Conservation (phyloP, 768 basidiomycete genomes). For the Chlorophyllum brunneum region DNA sequence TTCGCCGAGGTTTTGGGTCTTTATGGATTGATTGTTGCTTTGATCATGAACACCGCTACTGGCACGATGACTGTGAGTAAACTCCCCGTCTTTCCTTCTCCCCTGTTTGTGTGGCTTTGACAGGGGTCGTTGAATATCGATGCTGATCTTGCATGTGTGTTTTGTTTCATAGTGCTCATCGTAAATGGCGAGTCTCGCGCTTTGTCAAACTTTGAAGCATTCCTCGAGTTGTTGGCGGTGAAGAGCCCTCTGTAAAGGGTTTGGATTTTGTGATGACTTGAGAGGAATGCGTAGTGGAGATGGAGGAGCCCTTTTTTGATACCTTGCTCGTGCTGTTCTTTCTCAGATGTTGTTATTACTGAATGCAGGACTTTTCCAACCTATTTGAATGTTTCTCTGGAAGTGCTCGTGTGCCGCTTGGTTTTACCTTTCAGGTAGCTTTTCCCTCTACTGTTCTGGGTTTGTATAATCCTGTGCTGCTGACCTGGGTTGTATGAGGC, state of each 20-base stretch:
- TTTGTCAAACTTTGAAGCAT: no score
- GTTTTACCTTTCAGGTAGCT: background rate
- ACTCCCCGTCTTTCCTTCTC: background rate
- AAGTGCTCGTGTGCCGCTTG: no score
- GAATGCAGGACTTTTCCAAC: constrained; percentile 8
- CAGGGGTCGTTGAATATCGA: no score
- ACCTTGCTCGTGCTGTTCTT: constrained; percentile 5
- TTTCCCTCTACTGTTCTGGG: no score
- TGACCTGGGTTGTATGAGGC: no score
- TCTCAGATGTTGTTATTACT: constrained; percentile 5
- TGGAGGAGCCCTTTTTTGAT: constrained; percentile 1
- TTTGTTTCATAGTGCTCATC: constrained; percentile 6
- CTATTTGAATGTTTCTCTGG: no score
- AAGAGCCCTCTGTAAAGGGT: no score
- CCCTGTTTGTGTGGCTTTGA: no score
- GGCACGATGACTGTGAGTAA: constrained; percentile 31
- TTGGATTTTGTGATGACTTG: no score
- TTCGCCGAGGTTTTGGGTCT: constrained; percentile 93
- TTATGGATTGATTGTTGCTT: constrained; percentile 91
- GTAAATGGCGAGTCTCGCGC: no score
- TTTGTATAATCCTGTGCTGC: no score
- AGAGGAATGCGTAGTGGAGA: background rate
- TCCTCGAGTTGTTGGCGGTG: no score
- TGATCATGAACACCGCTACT: constrained; percentile 89
- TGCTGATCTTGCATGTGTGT: background rate